Percentiles rank a stretch among this genome's conserved stretches.
Evolutionary conservation across 768 basidiomycete genomes (phyloP).

Genomic region (Rhodotorula babjevae): DNA sequence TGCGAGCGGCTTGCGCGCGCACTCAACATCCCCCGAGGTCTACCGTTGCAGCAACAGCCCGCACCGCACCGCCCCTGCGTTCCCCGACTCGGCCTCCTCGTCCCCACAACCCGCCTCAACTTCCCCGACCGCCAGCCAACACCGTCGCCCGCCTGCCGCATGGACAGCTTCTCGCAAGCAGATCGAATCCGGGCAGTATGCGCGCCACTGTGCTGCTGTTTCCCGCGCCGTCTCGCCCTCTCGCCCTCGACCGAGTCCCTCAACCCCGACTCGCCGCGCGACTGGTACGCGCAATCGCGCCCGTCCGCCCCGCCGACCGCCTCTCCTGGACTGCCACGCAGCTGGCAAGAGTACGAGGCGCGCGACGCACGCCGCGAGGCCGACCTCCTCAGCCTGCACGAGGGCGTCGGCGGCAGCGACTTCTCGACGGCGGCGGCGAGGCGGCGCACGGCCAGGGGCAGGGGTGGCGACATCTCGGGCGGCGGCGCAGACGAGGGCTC

Average conservation of each 20-base stretch:
- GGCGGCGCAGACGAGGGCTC: conserved; percentile 21
- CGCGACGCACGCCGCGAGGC: conserved; percentile 2
- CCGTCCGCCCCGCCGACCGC: conserved; percentile 1
- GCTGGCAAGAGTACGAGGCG: neutral
- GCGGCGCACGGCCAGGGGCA: neutral
- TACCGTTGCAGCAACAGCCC: no score
- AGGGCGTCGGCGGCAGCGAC: neutral
- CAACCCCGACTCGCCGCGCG: neutral
- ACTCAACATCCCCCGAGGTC: no score
- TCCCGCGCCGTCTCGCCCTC: neutral
- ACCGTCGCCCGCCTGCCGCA: neutral
- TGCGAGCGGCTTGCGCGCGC: no score
- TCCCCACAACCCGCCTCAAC: neutral
- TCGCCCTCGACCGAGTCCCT: conserved; percentile 22
- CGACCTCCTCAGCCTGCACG: conserved; percentile 20
- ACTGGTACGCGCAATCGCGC: conserved; percentile 6
- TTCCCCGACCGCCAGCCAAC: neutral
- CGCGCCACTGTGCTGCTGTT: conserved; percentile 22
- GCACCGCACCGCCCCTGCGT: no score
- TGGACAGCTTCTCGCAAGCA: conserved; percentile 29
- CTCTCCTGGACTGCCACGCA: neutral
- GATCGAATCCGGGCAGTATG: conserved; percentile 23
- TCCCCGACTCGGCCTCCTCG: no score
- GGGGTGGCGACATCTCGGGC: conserved; percentile 29
- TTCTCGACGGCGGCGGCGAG: neutral